Evolutionary conservation across 257 asterid species (phyloP).

Genomic region (Leonotis leonurus): DNA sequence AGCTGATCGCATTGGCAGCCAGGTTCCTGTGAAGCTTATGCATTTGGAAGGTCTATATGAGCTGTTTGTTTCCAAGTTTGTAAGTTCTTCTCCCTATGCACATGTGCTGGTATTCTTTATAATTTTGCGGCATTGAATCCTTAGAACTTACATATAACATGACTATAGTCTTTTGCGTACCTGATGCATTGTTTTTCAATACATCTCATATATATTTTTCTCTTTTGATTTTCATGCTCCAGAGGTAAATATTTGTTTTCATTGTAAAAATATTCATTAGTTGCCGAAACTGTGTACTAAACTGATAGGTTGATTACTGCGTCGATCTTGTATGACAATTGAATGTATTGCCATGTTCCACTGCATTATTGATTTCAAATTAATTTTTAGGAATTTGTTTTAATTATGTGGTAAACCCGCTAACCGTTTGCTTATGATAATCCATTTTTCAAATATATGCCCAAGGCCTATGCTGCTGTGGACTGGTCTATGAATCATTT

Average conservation of each 20-base stretch:
- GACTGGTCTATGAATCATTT: slow-evolving; percentile 80
- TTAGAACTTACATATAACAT: slow-evolving; percentile 1
- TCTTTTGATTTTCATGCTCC: background rate
- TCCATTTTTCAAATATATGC: slow-evolving; percentile 22
- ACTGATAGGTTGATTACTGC: background rate
- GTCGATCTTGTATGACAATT: background rate
- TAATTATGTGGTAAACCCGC: background rate
- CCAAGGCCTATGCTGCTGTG: slow-evolving; percentile 68
- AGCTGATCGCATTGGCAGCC: slow-evolving; percentile 87
- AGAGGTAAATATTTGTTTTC: background rate
- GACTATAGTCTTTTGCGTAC: background rate
- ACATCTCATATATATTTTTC: background rate
- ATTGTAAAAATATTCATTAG: slow-evolving; percentile 4
- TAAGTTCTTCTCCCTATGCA: slow-evolving; percentile 10
- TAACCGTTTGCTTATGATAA: slow-evolving; percentile 18
- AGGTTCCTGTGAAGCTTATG: slow-evolving; percentile 93
- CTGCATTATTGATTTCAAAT: background rate
- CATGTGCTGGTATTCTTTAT: background rate
- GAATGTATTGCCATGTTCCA: slow-evolving; percentile 7
- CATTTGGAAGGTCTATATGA: slow-evolving; percentile 96
- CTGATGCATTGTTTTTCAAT: background rate
- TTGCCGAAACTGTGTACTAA: background rate
- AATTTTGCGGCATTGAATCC: background rate
- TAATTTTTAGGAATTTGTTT: background rate
- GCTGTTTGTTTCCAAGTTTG: slow-evolving; percentile 83